phyloP scores from a whole-genome alignment of 768 basidiomycete species.

The Podaxis sp. region DNA sequence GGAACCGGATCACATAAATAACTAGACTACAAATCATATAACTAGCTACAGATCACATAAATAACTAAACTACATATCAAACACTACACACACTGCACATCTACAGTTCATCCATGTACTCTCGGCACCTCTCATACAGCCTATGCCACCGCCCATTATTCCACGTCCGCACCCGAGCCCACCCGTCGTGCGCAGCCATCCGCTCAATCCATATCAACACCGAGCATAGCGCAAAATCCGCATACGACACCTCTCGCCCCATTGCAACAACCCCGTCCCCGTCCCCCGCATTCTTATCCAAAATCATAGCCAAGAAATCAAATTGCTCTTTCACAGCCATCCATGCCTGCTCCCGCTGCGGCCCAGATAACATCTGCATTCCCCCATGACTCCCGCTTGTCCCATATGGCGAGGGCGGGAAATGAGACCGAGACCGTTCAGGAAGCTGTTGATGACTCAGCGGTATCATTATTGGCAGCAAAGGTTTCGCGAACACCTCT shows the following conservation, averaged over 20 bases:
- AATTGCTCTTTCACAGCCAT: conserved; percentile 61
- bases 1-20: not conserved
- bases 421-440: conserved; percentile 48
- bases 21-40: not conserved
- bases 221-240: conserved; percentile 71
- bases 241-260: conserved; percentile 65
- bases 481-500: conserved; percentile 58
- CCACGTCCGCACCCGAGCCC: conserved; percentile 66
- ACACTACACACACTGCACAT: conserved; percentile 1
- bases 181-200: conserved; percentile 70
- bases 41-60: conserved; percentile 1
- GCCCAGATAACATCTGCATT: conserved; percentile 23
- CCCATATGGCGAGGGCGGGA: conserved; percentile 21
- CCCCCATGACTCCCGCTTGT: conserved; percentile 13
- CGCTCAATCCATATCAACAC: conserved; percentile 72
- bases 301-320: conserved; percentile 53
- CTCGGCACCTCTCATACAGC: conserved; percentile 56
- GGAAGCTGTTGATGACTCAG: conserved; percentile 60
- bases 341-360: conserved; percentile 64
- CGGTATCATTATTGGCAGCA: conserved; percentile 68
- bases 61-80: conserved; percentile 1
- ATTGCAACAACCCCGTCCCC: conserved; percentile 61
- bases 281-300: conserved; percentile 66
- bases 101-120: conserved; percentile 66
- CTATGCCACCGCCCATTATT: conserved; percentile 64